Evolutionary conservation across 257 asterid species (phyloP).

Genomic region (Solanum acaule): DNA sequence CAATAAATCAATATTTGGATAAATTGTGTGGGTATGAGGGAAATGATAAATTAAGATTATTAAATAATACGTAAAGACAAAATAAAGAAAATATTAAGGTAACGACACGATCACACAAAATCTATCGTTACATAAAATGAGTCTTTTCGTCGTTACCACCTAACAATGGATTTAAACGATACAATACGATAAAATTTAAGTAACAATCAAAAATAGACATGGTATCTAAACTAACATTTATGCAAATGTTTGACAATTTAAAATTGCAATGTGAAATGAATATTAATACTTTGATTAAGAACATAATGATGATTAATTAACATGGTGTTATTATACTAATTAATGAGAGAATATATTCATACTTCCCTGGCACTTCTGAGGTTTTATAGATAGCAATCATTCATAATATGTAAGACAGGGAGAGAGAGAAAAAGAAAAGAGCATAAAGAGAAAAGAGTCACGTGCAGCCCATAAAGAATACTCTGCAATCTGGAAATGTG

Average conservation of each 20-base stretch:
- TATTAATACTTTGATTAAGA: neutral
- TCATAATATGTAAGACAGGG: neutral
- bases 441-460: constrained; percentile 22
- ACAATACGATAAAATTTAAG: neutral
- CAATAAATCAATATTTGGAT: too few relatives aligned
- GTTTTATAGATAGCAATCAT: neutral
- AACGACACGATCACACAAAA: too few relatives aligned
- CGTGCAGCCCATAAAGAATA: constrained; percentile 35
- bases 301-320: constrained; percentile 3
- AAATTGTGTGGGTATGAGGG: too few relatives aligned
- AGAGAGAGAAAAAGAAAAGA: neutral
- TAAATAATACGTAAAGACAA: too few relatives aligned
- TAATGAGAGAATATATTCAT: constrained; percentile 39
- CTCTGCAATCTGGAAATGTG: constrained; percentile 24
- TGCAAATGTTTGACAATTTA: neutral
- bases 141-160: fast-evolving
- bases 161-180: neutral
- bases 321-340: constrained; percentile 13
- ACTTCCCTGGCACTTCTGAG: constrained; percentile 29
- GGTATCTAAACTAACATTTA: too few relatives aligned
- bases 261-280: neutral
- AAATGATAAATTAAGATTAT: too few relatives aligned
- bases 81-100: too few relatives aligned
- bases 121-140: fast-evolving
- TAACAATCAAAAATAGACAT: too few relatives aligned